These are phyloP conservation scores for Didymella exigua DNA, from an alignment of 2,329 filamentous ascomycete genomes.

Conservation along the genomic window DNA sequence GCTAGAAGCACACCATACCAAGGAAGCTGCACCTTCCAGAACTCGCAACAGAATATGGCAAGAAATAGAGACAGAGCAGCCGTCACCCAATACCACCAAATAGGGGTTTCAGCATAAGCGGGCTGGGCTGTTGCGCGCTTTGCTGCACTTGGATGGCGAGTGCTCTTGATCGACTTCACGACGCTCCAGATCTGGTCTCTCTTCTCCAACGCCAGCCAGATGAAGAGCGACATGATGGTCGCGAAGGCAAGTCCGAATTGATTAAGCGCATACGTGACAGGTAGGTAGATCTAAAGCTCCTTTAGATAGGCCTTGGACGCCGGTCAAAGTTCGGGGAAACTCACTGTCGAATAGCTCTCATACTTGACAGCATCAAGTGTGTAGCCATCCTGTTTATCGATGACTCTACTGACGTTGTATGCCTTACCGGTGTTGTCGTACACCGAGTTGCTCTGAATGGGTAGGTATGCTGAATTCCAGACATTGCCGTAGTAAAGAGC, in stretches of 20 bases:
- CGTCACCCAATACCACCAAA: neutral
- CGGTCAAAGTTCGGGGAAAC: neutral
- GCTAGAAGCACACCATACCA: neutral
- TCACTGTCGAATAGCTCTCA: neutral
- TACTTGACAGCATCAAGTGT: neutral
- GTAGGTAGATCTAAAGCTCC: neutral
- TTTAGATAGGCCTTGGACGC: neutral
- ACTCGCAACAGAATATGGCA: neutral
- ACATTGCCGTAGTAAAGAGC: conserved; percentile 1
- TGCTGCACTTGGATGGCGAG: neutral
- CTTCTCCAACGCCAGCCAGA: neutral
- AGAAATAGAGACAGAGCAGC: neutral
- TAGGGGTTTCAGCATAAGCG: neutral
- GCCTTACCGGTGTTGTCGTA: neutral
- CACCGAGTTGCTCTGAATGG: neutral
- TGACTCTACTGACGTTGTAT: neutral
- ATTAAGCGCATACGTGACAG: neutral
- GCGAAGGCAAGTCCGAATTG: neutral
- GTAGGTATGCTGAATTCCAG: neutral
- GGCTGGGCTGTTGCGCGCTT: neutral
- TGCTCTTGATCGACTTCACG: too few relatives aligned
- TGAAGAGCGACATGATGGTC: neutral
- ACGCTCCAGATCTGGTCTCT: neutral
- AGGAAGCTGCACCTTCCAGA: neutral
- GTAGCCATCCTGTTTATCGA: neutral